Evolutionary conservation across 768 basidiomycete species (phyloP).

Genomic region (Mycena metata): DNA sequence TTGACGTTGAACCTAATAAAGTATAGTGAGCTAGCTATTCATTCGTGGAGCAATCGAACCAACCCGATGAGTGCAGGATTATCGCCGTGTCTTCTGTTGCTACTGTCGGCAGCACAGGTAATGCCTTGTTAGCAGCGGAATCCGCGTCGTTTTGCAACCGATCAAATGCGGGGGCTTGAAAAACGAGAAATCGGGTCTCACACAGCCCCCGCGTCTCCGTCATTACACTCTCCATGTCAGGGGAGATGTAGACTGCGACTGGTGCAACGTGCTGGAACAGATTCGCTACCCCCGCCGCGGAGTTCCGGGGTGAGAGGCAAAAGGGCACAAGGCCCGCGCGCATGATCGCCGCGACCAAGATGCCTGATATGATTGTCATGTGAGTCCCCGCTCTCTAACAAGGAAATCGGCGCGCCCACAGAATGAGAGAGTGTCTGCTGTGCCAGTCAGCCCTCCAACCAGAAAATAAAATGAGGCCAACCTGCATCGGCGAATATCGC

Average conservation of each 20-base stretch:
- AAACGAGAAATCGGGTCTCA: constrained; percentile 7
- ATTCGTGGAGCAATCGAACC: too few species aligned
- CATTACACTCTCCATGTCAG: not conserved
- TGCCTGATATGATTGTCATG: not conserved
- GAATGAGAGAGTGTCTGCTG: constrained; percentile 25
- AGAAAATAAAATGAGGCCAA: not conserved
- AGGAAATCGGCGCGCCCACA: not conserved
- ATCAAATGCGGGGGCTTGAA: constrained; percentile 11
- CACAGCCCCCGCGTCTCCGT: constrained; percentile 2
- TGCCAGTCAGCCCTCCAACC: not conserved
- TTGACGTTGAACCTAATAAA: constrained; percentile 25
- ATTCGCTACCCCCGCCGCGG: constrained; percentile 46
- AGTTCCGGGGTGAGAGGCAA: constrained; percentile 53
- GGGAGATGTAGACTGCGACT: constrained; percentile 20
- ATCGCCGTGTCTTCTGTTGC: constrained; percentile 1
- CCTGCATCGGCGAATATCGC: constrained; percentile 24
- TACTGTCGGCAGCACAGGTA: not conserved
- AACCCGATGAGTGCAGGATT: constrained; percentile 21
- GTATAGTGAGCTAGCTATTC: not conserved
- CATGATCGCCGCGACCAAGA: constrained; percentile 34
- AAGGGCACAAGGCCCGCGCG: constrained; percentile 43
- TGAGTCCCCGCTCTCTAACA: not conserved
- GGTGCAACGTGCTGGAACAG: constrained; percentile 38
- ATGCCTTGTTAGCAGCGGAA: not conserved
- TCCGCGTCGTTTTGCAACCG: constrained; percentile 2